Evolutionary conservation across 495 filamentous ascomycete species (phyloP), one percentile per base, ranked within the genome.

Genomic region (Penicillium flavigenum): DNA sequence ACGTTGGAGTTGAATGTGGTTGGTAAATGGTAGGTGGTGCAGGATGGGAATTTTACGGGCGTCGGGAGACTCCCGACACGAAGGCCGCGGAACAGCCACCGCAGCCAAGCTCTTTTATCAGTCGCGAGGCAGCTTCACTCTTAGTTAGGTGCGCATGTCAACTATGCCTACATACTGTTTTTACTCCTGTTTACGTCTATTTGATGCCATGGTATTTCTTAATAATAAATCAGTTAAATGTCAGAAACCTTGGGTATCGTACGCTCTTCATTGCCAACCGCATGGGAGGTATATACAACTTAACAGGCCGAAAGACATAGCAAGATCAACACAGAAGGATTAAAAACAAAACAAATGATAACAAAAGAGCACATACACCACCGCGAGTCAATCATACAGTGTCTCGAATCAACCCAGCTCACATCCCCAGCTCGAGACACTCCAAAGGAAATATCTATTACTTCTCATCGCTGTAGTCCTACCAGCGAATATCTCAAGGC

Each of bases 231-330:
- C 19, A 41, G 32, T 56, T 34, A 48, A 50, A 46, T 53, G 42
- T 58, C 9, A 42, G 43, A 41, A 51, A 56, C 51, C 44, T 39
- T 63, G 71, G 71, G 73, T 72, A 77, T 73, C 66, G 67, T 71
- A 75, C 71, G 71, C 69, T 75, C 70, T 71, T 73, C 69, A 75
- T 74, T 72, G 64, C 61, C 65, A 73, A 72, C 69, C 65, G 68
- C 68, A 65, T 56, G 50, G 64, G 60, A 71, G 73, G 66, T 78
- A 78, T 78, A 75, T 76, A 78, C 75, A 78, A 65, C 68, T 64
- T 65, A 20, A 69, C 64, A 71, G 64, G 66, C 62, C 49, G 63
- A 70, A 64, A 66, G 59, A 65, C 54, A 66, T 56, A 58, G 59
- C 68, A 64, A 69, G 65, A 77, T 72, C 60, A 71, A 72, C 63